phyloP scores from a whole-genome alignment of 768 basidiomycete genomes.

The Albatrellus ellisii region DNA sequence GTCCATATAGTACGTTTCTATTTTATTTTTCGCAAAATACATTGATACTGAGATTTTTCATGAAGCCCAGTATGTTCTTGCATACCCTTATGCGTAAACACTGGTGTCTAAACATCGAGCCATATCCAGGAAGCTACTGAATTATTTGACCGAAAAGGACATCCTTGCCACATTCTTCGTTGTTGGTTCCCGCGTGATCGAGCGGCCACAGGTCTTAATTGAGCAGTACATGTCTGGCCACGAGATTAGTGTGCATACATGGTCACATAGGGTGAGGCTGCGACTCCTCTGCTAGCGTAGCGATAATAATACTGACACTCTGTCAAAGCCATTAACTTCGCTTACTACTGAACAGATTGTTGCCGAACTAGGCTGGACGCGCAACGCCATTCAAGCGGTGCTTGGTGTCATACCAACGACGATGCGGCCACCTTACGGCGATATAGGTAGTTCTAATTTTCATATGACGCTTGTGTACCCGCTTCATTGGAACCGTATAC shows the following conservation, averaged over 20 bases:
- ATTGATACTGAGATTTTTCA: slow-evolving; percentile 10
- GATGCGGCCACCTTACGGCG: slow-evolving; percentile 76
- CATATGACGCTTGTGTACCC: neutral
- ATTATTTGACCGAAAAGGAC: slow-evolving; percentile 51
- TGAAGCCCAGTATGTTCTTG: slow-evolving; percentile 34
- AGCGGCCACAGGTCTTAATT: slow-evolving; percentile 59
- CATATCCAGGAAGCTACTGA: slow-evolving; percentile 44
- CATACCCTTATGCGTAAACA: neutral
- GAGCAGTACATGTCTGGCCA: slow-evolving; percentile 74
- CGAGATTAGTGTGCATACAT: slow-evolving; percentile 80
- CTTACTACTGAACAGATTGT: slow-evolving; percentile 77
- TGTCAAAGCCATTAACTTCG: slow-evolving; percentile 41
- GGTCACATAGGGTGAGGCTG: slow-evolving; percentile 60
- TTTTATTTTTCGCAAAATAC: neutral
- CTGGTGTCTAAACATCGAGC: neutral
- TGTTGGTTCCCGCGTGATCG: slow-evolving; percentile 74
- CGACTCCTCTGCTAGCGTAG: slow-evolving; percentile 13
- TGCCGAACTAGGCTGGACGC: slow-evolving; percentile 89
- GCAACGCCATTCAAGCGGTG: slow-evolving; percentile 66
- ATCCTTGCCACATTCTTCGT: slow-evolving; percentile 85
- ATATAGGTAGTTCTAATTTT: slow-evolving; percentile 37
- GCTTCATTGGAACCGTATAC: slow-evolving; percentile 4
- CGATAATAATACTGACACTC: slow-evolving; percentile 14
- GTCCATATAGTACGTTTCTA: slow-evolving; percentile 52
- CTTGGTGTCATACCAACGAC: slow-evolving; percentile 66